Evolutionary conservation across 1,284 basidiomycete genomes (phyloP).

Genomic region (Tetrapyrgos nigripes): DNA sequence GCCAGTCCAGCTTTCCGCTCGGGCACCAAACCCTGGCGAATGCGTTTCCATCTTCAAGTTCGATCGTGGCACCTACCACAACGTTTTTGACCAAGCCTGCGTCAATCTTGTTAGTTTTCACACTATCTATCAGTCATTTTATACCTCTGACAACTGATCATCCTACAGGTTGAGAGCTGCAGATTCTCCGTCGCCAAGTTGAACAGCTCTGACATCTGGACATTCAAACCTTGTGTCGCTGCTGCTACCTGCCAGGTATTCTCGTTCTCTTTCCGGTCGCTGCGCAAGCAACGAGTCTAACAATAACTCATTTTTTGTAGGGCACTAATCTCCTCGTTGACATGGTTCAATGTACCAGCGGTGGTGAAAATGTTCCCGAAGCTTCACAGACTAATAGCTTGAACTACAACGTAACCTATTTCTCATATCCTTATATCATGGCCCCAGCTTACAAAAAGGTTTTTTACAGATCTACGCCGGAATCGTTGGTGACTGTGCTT

Average conservation of each 20-base stretch:
- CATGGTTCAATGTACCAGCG: constrained; percentile 8
- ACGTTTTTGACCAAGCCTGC: constrained; percentile 7
- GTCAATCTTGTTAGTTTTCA: constrained; percentile 1
- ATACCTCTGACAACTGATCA: too few relatives aligned
- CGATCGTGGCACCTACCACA: constrained; percentile 4
- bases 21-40: not conserved
- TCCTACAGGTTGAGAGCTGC: constrained; percentile 7
- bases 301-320: too few relatives aligned
- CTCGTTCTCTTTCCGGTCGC: too few relatives aligned
- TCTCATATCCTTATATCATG: not conserved
- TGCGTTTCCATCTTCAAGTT: constrained; percentile 12
- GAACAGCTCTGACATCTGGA: constrained; percentile 9
- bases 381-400: constrained; percentile 3
- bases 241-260: constrained; percentile 17
- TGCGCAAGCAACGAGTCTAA: too few relatives aligned
- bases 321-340: constrained; percentile 6
- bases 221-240: constrained; percentile 8
- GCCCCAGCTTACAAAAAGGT: too few relatives aligned
- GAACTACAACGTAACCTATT: constrained; percentile 8
- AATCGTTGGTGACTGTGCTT: constrained; percentile 26
- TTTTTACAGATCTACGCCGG: constrained; percentile 22
- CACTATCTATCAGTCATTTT: not conserved
- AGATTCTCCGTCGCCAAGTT: constrained; percentile 2
- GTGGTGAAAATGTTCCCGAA: not conserved
- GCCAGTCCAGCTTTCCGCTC: not conserved